Base-by-base conservation (phyloP, 495 filamentous ascomycete species). In the Bombardia bombarda region DNA sequence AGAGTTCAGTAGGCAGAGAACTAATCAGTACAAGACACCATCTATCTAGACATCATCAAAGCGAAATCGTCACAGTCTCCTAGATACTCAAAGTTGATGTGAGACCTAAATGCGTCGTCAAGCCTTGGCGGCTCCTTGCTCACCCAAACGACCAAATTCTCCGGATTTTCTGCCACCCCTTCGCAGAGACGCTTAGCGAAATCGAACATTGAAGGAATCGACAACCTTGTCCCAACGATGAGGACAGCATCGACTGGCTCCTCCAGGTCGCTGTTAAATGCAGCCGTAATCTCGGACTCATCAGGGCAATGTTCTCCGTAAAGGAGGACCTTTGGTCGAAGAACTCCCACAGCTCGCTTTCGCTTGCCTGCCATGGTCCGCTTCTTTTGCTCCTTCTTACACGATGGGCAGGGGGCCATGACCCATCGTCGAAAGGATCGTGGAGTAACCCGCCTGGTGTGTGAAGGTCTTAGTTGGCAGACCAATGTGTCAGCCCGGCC, bases 141-240 rank as follows among this genome's bases (percentile, higher is more conserved):
- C 31, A 16, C 31, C 31, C 31, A 33, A 16, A 33, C 14, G 14
- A 33, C 31, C 31, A 33, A 10, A 16, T 33, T 33, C 8, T 33
- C 33, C 17, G 14, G 14, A 21, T 20, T 20, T 17, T 13, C 20
- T 18, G 33, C 33, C 17, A 36, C 33, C 33, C 7, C 33, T 20
- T 36, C 20, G 33, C 33, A 36, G 13, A 36, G 33, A 18, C 17
- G 14, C 20, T 36, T 7, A 7, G 33, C 33, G 17, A 36, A 36
- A n/a, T 21, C 33, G 3, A 3, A 5, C 17, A 36, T 18, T 13
- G 33, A 19, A 3, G 33, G 33, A 36, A 36, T 21, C 20, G 13
- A 36, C 33, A 36, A 36, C 13, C 33, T 36, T 20, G 33, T 36
- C 33, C 18, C n/a, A n/a, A 36, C 33, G 20, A 36, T 36, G 33